Evolutionary conservation across 164 flowering plant genomes (phyloP).

Genomic region (Warburgia ugandensis): DNA sequence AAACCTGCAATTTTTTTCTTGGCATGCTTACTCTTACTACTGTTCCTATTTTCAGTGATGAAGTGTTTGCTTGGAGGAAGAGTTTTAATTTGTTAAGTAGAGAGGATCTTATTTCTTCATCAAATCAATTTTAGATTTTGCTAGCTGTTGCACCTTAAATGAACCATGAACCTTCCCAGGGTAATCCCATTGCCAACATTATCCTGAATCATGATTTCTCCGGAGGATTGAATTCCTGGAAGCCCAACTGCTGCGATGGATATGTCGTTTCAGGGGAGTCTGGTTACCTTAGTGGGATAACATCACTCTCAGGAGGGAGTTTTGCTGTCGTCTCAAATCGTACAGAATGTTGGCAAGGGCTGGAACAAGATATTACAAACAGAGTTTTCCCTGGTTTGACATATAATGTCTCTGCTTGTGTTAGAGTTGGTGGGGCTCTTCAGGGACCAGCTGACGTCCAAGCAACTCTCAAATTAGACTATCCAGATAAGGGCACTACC

Average conservation of each 20-base stretch:
- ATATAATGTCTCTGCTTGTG: conserved; percentile 55
- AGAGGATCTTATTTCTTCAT: not conserved
- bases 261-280: conserved; percentile 45
- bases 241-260: conserved; percentile 58
- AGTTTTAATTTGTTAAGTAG: not conserved
- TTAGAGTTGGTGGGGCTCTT: conserved; percentile 54
- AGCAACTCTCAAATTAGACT: conserved; percentile 71
- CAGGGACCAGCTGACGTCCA: conserved; percentile 40
- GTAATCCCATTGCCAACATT: conserved; percentile 26
- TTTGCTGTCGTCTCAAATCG: conserved; percentile 67
- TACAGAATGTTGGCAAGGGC: conserved; percentile 74
- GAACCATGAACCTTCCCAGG: not conserved
- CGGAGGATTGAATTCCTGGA: conserved; percentile 63
- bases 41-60: too few relatives aligned
- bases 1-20: too few relatives aligned
- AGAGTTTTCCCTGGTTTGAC: conserved; percentile 41
- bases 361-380: conserved; percentile 82
- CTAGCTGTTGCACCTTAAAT: not conserved
- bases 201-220: conserved; percentile 72
- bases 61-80: not conserved
- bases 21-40: too few relatives aligned
- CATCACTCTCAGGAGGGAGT: conserved; percentile 21
- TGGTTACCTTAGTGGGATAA: conserved; percentile 24
- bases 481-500: conserved; percentile 29
- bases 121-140: not conserved